phyloP scores from a whole-genome alignment of 805 yeast genomes.

The Ogataea chonburiensis region DNA sequence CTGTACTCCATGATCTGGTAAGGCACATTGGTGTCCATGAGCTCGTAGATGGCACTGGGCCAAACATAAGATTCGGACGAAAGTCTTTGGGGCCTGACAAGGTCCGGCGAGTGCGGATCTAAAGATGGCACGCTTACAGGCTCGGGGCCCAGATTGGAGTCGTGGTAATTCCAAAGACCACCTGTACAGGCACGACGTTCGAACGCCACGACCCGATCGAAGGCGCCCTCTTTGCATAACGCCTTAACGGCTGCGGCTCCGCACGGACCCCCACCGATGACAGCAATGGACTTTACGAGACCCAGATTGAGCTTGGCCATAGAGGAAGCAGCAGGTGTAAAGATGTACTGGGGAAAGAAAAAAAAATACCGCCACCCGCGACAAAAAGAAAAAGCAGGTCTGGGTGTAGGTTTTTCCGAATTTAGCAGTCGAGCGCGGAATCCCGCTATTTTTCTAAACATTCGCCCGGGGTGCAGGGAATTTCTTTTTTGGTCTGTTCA shows the following conservation, averaged over 20 bases:
- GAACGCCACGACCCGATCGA: constrained; percentile 51
- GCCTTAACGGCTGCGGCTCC: constrained; percentile 71
- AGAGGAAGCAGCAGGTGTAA: constrained; percentile 6
- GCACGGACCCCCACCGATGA: constrained; percentile 79
- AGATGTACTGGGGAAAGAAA: constrained; percentile 2
- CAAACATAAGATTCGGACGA: constrained; percentile 32
- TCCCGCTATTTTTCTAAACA: constrained; percentile 1
- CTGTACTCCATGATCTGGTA: constrained; percentile 65
- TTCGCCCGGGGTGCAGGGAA: not conserved
- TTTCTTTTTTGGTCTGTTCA: constrained; percentile 4
- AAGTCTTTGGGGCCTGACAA: constrained; percentile 14
- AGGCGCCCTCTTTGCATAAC: constrained; percentile 48
- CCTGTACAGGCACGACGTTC: constrained; percentile 63
- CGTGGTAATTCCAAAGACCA: constrained; percentile 75
- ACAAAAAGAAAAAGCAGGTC: constrained; percentile 1
- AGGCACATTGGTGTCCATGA: constrained; percentile 70
- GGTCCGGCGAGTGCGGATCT: constrained; percentile 23
- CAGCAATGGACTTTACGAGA: constrained; percentile 44
- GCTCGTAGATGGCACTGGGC: constrained; percentile 61
- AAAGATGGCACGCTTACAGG: constrained; percentile 30
- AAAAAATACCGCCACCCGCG: not conserved
- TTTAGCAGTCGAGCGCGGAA: constrained; percentile 5
- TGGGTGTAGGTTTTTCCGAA: not conserved
- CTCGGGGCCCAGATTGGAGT: constrained; percentile 22
- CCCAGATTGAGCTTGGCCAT: constrained; percentile 16